Conservation (phyloP, 2,329 filamentous ascomycete species). For the Neopestalotiopsis clavispora region DNA sequence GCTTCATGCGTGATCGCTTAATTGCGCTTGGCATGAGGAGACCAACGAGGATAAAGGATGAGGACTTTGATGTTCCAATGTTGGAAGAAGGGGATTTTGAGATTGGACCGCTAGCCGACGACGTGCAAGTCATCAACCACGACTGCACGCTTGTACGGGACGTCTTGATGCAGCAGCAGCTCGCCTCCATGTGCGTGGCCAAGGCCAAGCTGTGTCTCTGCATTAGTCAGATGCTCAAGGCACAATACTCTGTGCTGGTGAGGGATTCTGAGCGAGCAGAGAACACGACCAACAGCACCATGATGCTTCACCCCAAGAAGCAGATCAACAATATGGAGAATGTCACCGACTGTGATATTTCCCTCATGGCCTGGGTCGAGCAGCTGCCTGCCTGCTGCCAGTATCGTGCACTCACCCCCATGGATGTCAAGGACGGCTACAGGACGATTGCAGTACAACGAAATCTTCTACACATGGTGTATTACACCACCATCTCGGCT, state of each 20-base stretch:
- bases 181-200: slow-evolving; percentile 88
- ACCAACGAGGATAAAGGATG: slow-evolving; percentile 88
- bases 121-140: slow-evolving; percentile 69
- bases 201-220: slow-evolving; percentile 89
- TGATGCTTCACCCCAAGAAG: slow-evolving; percentile 93
- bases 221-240: slow-evolving; percentile 86
- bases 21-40: slow-evolving; percentile 93
- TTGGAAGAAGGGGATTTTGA: slow-evolving; percentile 85
- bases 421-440: slow-evolving; percentile 64
- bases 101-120: slow-evolving; percentile 68
- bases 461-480: slow-evolving; percentile 91
- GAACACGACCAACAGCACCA: slow-evolving; percentile 74
- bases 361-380: slow-evolving; percentile 78
- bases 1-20: slow-evolving; percentile 91
- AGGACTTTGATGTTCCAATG: slow-evolving; percentile 94
- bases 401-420: slow-evolving; percentile 61
- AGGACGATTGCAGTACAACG: slow-evolving; percentile 72
- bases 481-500: slow-evolving; percentile 88
- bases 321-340: slow-evolving; percentile 80
- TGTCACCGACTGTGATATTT: slow-evolving; percentile 78
- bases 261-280: slow-evolving; percentile 81
- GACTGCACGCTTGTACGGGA: slow-evolving; percentile 76
- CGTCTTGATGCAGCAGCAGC: slow-evolving; percentile 72
- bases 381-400: slow-evolving; percentile 74
- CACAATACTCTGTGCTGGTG: slow-evolving; percentile 90